Evolutionary conservation across 352 stramenopile genomes (phyloP).

Genomic region (Phytophthora nicotianae): DNA sequence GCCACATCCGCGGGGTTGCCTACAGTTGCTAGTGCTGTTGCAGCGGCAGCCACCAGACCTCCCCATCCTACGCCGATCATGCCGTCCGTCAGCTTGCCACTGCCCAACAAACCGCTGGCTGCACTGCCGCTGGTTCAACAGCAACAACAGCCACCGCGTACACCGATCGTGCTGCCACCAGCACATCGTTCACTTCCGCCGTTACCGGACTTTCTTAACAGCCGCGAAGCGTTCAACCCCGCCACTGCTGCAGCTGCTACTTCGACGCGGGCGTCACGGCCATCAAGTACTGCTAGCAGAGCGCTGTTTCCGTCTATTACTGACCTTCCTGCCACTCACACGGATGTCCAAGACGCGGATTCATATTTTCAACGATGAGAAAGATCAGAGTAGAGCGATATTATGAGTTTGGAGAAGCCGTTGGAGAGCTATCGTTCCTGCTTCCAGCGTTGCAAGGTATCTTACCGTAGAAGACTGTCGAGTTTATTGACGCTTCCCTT

Average conservation of each 20-base stretch:
- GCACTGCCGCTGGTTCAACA: slow-evolving; percentile 29
- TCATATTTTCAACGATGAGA: slow-evolving; percentile 52
- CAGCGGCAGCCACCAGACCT: slow-evolving; percentile 24
- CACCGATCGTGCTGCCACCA: slow-evolving; percentile 60
- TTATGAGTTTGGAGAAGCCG: background rate
- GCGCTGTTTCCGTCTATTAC: slow-evolving; percentile 57
- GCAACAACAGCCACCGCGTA: slow-evolving; percentile 34
- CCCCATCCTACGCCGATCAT: slow-evolving; percentile 35
- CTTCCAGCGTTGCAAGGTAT: background rate
- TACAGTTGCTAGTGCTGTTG: slow-evolving; percentile 30
- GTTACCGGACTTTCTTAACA: slow-evolving; percentile 71
- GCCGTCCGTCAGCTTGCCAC: slow-evolving; percentile 34
- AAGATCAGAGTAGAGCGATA: background rate
- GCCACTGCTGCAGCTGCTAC: slow-evolving; percentile 23
- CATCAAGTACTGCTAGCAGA: slow-evolving; percentile 26
- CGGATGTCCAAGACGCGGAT: slow-evolving; percentile 47
- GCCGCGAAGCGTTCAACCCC: slow-evolving; percentile 63
- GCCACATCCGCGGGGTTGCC: slow-evolving; percentile 24
- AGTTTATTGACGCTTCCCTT: slow-evolving; percentile 87
- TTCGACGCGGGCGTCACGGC: slow-evolving; percentile 14
- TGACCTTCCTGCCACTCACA: slow-evolving; percentile 39
- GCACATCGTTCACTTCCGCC: slow-evolving; percentile 57
- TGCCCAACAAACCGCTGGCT: slow-evolving; percentile 34
- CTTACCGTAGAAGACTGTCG: slow-evolving; percentile 76
- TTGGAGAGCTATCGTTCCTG: slow-evolving; percentile 1